Evolutionary conservation across 208 protist genomes (phyloP).

Genomic region (Trypanosoma boissoni): DNA sequence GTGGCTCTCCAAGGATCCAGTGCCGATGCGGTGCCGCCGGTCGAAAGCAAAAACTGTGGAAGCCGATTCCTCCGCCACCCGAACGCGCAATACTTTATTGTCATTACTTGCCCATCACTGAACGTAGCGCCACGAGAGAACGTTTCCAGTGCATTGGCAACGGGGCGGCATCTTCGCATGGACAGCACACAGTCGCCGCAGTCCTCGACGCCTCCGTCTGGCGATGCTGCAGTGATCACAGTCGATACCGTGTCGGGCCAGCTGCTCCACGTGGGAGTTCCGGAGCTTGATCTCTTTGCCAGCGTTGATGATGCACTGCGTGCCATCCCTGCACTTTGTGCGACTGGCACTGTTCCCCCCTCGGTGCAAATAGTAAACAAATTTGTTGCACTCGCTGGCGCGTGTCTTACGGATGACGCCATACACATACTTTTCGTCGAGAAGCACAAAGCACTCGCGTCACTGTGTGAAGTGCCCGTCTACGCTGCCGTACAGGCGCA

Average conservation of each 20-base stretch:
- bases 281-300: constrained; percentile 23
- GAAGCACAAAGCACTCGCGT: background rate
- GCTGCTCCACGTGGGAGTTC: constrained; percentile 19
- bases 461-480: background rate
- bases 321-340: constrained; percentile 21
- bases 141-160: background rate
- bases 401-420: constrained; percentile 18
- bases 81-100: constrained; percentile 23
- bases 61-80: background rate
- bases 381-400: constrained; percentile 31
- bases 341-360: background rate
- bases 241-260: constrained; percentile 29
- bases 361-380: constrained; percentile 18
- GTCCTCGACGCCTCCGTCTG: no score
- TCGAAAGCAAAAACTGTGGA: background rate
- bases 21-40: background rate
- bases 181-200: no score
- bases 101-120: constrained; percentile 9
- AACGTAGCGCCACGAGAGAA: background rate
- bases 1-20: background rate
- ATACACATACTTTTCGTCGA: constrained; percentile 27
- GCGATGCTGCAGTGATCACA: constrained; percentile 16
- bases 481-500: constrained; percentile 16
- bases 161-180: background rate
- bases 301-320: constrained; percentile 20